Evolutionary conservation across 108 stramenopile species (phyloP).

Genomic region (Mayamaea pseudoterrestris): DNA sequence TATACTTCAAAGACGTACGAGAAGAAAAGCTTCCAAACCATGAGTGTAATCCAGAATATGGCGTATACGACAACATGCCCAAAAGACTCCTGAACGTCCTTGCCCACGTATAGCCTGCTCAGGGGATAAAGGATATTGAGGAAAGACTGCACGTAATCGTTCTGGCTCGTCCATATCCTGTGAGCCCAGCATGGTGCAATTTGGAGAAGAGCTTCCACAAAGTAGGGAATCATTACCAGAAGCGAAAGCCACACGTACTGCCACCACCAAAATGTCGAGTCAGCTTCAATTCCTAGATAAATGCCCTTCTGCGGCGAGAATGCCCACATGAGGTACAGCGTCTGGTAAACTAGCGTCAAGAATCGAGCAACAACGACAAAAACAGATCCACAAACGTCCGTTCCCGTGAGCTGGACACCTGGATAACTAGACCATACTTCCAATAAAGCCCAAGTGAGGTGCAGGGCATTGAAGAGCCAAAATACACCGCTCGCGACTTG

Average conservation of each 20-base stretch:
- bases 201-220: constrained; percentile 66
- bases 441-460: constrained; percentile 74
- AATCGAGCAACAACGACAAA: constrained; percentile 76
- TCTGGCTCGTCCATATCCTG: constrained; percentile 65
- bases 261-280: constrained; percentile 94
- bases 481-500: constrained; percentile 91
- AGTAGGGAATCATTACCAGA: constrained; percentile 79
- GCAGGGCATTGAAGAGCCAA: constrained; percentile 82
- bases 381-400: constrained; percentile 83
- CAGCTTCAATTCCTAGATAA: constrained; percentile 74
- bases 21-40: constrained; percentile 90
- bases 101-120: constrained; percentile 86
- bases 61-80: constrained; percentile 63
- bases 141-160: constrained; percentile 81
- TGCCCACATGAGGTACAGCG: constrained; percentile 87
- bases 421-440: constrained; percentile 93
- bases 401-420: constrained; percentile 80
- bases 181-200: constrained; percentile 63
- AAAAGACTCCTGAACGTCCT: constrained; percentile 84
- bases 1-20: constrained; percentile 90
- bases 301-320: constrained; percentile 61
- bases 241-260: constrained; percentile 92
- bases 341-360: constrained; percentile 87
- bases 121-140: constrained; percentile 83
- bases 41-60: constrained; percentile 84